Base-by-base conservation (phyloP, 345 rosid species). In the Citrus medica region DNA sequence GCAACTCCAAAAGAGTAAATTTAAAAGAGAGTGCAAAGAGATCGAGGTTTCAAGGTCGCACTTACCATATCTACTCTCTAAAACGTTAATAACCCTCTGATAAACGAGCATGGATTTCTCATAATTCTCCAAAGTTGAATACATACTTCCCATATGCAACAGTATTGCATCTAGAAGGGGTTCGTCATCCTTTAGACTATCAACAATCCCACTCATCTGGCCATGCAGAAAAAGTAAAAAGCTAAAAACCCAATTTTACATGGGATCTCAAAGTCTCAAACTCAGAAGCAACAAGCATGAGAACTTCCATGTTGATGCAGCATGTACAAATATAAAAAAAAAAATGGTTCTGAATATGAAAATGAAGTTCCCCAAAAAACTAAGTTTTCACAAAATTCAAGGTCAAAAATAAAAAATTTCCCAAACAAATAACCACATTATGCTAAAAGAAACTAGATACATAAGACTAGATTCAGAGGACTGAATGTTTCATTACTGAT, bases 131-230 rank as follows among this genome's bases (percentile, higher is more conserved):
- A 93, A 64, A 35, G 86, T 79, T 58, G 94, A 88, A 87, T 90
- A 88, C 93, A 95, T 91, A 79, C 95, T 89, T 65, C 92, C 98
- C 89, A 87, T 86, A 81, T 95, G 98, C 82, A 86, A 77, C 68
- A 93, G 84, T 67, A 95, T 81, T 75, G 92, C 87, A 84, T 89
- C 98, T 82, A 95, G 82, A 84, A 92, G 90, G 35, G 86, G 85
- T 66, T 88, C 92, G 3, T 85, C 86, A 60, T 88, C 93, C 60
- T 74, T 82, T 79, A 86, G 71, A 76, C 71, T 38, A 56, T 81
- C 87, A 81, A 90, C 89, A 61, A 93, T 69, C 83, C 77, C 88
- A 79, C 81, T 81, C 88, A 93, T 90, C 98, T 95, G 92, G 58
- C 81, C 79, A 76, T 14, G 78, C 73, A 24, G 82, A 78, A 58